Evolutionary conservation across 331 rosid genomes (phyloP).

Genomic region (Telfairia occidentalis): DNA sequence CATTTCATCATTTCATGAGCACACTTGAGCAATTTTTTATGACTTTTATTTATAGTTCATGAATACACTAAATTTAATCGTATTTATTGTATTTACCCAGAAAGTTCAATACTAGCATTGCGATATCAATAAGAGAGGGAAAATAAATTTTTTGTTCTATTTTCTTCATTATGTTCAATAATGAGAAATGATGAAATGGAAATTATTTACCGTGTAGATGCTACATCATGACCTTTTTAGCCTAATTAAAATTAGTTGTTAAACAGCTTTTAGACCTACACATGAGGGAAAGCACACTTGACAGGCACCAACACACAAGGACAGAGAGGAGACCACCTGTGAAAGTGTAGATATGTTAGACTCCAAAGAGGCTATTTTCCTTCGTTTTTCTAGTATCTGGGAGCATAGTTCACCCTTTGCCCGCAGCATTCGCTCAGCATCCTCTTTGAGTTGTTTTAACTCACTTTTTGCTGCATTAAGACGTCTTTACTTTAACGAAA

Average conservation of each 20-base stretch:
- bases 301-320: not conserved
- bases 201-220: not conserved
- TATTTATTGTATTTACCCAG: not conserved
- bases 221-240: not conserved
- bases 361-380: slow-evolving; percentile 43
- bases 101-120: not conserved
- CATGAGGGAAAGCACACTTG: not conserved
- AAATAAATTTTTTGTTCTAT: not conserved
- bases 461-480: slow-evolving; percentile 45
- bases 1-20: not conserved
- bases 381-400: slow-evolving; percentile 54
- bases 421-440: slow-evolving; percentile 36
- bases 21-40: not conserved
- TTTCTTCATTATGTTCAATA: not conserved
- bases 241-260: not conserved
- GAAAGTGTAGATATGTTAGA: slow-evolving; percentile 43
- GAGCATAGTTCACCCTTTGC: slow-evolving; percentile 59
- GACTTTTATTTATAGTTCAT: not conserved
- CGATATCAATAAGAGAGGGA: not conserved
- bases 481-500: not conserved
- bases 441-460: slow-evolving; percentile 31
- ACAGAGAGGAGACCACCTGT: slow-evolving; percentile 37
- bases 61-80: not conserved
- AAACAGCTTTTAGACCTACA: slow-evolving; percentile 5
- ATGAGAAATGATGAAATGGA: not conserved